Percentiles rank a stretch among this genome's conserved stretches.
Evolutionary conservation across 768 basidiomycete species (phyloP).

Genomic region (Russula sp.): DNA sequence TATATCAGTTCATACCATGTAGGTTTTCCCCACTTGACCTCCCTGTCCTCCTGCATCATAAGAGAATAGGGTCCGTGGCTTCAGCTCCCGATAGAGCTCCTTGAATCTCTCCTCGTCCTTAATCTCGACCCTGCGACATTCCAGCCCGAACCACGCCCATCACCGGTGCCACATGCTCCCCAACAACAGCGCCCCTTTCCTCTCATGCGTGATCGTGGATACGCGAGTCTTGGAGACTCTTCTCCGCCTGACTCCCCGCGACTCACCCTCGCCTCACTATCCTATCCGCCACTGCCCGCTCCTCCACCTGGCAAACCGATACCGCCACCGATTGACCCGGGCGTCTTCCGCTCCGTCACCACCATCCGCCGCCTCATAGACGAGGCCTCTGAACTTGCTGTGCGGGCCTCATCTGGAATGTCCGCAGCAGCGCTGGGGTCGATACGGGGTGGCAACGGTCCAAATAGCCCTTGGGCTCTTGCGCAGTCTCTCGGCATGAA

Average conservation of each 20-base stretch:
- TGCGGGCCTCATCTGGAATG: slow-evolving; percentile 80
- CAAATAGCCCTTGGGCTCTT: slow-evolving; percentile 49
- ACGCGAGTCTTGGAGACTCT: slow-evolving; percentile 36
- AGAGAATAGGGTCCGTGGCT: slow-evolving; percentile 76
- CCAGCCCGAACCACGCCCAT: slow-evolving; percentile 36
- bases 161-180: slow-evolving; percentile 32
- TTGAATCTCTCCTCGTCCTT: slow-evolving; percentile 72
- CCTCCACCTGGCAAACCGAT: slow-evolving; percentile 59
- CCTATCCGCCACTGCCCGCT: slow-evolving; percentile 43
- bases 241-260: slow-evolving; percentile 30
- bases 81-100: slow-evolving; percentile 76
- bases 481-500: slow-evolving; percentile 61
- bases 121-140: slow-evolving; percentile 71
- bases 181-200: slow-evolving; percentile 23
- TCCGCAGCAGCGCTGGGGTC: slow-evolving; percentile 68
- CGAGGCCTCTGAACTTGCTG: slow-evolving; percentile 81
- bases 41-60: background rate
- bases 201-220: slow-evolving; percentile 38
- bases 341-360: slow-evolving; percentile 71
- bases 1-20: slow-evolving; percentile 91
- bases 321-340: slow-evolving; percentile 85
- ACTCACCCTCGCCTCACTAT: slow-evolving; percentile 25
- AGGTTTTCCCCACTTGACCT: slow-evolving; percentile 30
- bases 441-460: slow-evolving; percentile 38
- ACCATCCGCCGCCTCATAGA: slow-evolving; percentile 78